Evolutionary conservation across 805 yeast species (phyloP).

Genomic region (Pichia thaimueangensis): DNA sequence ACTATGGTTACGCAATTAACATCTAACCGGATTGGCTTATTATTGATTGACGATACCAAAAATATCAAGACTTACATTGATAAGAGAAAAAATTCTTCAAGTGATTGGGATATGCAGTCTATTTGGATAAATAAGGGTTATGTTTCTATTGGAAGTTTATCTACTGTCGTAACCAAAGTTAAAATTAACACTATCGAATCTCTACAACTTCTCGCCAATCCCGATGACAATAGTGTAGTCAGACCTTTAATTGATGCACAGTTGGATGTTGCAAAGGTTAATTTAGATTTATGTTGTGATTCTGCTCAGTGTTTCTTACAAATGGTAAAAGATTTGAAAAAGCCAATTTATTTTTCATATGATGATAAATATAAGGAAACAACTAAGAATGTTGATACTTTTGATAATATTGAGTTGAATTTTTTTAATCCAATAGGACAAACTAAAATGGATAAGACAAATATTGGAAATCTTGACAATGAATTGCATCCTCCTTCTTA

Average conservation of each 20-base stretch:
- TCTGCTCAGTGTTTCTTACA: slow-evolving; percentile 70
- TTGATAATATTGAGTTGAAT: slow-evolving; percentile 35
- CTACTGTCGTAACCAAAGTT: slow-evolving; percentile 32
- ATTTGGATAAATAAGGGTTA: slow-evolving; percentile 44
- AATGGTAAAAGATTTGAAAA: slow-evolving; percentile 62
- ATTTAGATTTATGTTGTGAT: slow-evolving; percentile 68
- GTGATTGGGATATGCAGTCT: slow-evolving; percentile 36
- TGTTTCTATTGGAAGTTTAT: slow-evolving; percentile 43
- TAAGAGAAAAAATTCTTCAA: slow-evolving; percentile 13
- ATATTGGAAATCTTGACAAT: no score
- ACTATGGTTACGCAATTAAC: slow-evolving; percentile 26
- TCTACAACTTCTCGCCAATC: neutral
- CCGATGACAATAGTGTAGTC: slow-evolving; percentile 20
- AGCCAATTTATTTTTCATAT: slow-evolving; percentile 54
- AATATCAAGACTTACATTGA: slow-evolving; percentile 27
- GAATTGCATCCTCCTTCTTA: neutral
- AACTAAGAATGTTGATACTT: slow-evolving; percentile 33
- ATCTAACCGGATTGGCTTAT: slow-evolving; percentile 41
- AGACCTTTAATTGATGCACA: slow-evolving; percentile 5
- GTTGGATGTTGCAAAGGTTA: slow-evolving; percentile 32
- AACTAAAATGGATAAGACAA: neutral
- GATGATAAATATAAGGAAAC: slow-evolving; percentile 48
- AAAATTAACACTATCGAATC: slow-evolving; percentile 10
- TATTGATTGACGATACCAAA: slow-evolving; percentile 58
- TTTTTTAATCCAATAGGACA: slow-evolving; percentile 18